A percentile compares a stretch with the other conserved stretches of the same genome.
phyloP scores from a whole-genome alignment of 805 yeast species.

The Kodamaea neixiangensis region DNA sequence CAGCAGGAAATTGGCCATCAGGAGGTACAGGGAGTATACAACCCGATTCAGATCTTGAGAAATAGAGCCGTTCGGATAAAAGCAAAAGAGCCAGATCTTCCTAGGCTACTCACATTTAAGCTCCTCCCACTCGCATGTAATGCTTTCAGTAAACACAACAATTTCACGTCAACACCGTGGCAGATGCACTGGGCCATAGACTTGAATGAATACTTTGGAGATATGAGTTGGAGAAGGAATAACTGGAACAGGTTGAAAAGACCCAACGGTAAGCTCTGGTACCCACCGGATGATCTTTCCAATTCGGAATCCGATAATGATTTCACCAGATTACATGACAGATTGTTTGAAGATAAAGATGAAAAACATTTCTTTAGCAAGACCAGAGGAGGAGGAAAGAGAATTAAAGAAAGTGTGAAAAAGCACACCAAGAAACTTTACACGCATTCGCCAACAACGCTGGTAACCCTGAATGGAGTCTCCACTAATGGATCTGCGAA shows the following conservation, averaged over 20 bases:
- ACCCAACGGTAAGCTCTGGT: slow-evolving; percentile 54
- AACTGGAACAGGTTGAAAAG: slow-evolving; percentile 55
- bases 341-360: slow-evolving; percentile 9
- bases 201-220: slow-evolving; percentile 57
- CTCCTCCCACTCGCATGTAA: slow-evolving; percentile 65
- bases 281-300: slow-evolving; percentile 30
- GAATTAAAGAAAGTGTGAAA: slow-evolving; percentile 13
- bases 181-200: slow-evolving; percentile 67
- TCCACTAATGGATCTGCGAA: not conserved
- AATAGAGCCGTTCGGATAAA: slow-evolving; percentile 61
- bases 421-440: slow-evolving; percentile 13
- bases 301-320: slow-evolving; percentile 7
- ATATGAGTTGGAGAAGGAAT: slow-evolving; percentile 55
- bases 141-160: slow-evolving; percentile 50
- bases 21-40: slow-evolving; percentile 68
- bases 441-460: slow-evolving; percentile 8
- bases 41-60: slow-evolving; percentile 81
- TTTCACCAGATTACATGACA: slow-evolving; percentile 31
- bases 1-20: slow-evolving; percentile 32
- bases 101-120: slow-evolving; percentile 43
- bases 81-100: slow-evolving; percentile 14
- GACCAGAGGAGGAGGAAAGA: slow-evolving; percentile 1
- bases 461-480: slow-evolving; percentile 1
- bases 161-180: slow-evolving; percentile 27
- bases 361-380: slow-evolving; percentile 8